Conservation (phyloP, 805 yeast species). For the Starmerella vaccinii region DNA sequence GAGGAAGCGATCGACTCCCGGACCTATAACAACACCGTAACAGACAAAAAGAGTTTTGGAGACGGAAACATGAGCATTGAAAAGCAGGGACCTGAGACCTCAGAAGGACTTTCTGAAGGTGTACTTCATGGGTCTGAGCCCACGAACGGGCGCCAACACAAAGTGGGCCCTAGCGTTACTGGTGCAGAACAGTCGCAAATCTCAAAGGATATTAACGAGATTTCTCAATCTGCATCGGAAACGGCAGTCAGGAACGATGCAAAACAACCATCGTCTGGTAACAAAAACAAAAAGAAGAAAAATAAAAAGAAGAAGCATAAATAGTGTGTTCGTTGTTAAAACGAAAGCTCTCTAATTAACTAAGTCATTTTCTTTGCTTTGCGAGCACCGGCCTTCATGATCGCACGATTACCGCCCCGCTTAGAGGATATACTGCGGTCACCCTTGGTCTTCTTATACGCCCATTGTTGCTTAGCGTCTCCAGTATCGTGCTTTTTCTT, state of each 20-base stretch:
- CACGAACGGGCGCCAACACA: no score
- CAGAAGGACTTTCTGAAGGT: no score
- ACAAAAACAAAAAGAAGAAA: constrained; percentile 15
- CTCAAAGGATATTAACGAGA: neutral
- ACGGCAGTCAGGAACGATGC: constrained; percentile 8
- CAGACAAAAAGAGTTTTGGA: no score
- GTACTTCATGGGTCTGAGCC: no score
- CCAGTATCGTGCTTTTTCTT: constrained; percentile 55
- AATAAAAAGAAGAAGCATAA: constrained; percentile 16
- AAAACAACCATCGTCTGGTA: neutral
- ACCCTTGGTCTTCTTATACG: constrained; percentile 68
- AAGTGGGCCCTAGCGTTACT: no score
- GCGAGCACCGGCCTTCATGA: constrained; percentile 22
- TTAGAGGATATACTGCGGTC: constrained; percentile 40
- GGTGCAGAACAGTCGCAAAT: no score
- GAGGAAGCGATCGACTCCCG: no score
- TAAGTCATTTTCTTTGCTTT: constrained; percentile 9
- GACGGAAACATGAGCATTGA: no score
- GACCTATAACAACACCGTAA: no score
- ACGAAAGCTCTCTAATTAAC: neutral
- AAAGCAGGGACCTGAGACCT: no score
- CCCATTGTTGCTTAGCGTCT: constrained; percentile 42
- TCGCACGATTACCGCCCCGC: constrained; percentile 24
- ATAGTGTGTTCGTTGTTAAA: neutral
- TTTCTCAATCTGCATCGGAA: neutral